A percentile compares a stretch with the other conserved stretches of the same genome.
Conservation (phyloP, 306 rosid species). For the Acmispon strigosus region DNA sequence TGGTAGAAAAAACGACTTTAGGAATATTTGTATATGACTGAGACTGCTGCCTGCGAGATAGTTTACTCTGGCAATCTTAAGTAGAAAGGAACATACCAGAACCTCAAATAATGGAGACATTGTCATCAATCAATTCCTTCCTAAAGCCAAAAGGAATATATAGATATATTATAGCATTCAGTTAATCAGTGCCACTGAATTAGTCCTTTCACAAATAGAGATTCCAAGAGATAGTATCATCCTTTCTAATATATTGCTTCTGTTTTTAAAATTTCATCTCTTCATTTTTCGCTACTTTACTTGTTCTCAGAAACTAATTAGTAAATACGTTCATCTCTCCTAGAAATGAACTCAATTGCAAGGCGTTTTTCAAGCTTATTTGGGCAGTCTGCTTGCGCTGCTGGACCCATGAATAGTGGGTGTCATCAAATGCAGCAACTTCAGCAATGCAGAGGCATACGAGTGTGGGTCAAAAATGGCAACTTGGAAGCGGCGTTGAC, state of each 20-base stretch:
- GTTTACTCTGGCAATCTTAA: no score
- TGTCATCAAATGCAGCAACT: constrained; percentile 26
- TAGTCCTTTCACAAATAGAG: no score
- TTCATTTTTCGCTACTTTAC: neutral
- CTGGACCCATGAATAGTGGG: constrained; percentile 20
- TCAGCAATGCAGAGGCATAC: constrained; percentile 74
- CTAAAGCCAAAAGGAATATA: no score
- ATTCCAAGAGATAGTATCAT: no score
- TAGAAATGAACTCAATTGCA: constrained; percentile 53
- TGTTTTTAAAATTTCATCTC: neutral
- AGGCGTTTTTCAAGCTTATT: constrained; percentile 35
- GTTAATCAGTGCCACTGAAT: no score
- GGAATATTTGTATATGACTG: no score
- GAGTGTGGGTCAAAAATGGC: constrained; percentile 62
- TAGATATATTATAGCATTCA: no score
- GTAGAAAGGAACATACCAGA: no score
- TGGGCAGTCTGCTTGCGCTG: constrained; percentile 19
- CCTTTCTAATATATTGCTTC: neutral
- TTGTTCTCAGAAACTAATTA: neutral
- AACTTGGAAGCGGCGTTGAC: constrained; percentile 58
- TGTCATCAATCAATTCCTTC: no score
- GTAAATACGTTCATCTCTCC: neutral
- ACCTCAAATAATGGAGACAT: no score
- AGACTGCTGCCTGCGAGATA: no score
- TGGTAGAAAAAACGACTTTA: no score